Conservation (phyloP, 139 green algal genomes). For the Chlamydomonas sphaeroides region DNA sequence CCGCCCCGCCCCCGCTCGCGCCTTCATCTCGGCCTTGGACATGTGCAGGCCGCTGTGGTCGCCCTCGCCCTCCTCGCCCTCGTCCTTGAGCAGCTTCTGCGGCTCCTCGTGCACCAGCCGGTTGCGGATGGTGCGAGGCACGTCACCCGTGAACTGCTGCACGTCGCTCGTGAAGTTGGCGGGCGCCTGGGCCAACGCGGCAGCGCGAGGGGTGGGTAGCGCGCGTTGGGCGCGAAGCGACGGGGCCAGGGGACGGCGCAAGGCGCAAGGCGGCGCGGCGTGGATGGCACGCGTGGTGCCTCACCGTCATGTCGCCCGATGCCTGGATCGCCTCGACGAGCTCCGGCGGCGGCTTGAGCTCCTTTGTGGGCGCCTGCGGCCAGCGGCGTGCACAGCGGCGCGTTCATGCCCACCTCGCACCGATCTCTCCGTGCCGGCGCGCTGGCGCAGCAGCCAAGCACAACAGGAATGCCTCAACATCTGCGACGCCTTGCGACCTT, state of each 20-base stretch:
- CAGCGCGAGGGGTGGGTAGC: no score
- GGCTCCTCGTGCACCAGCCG: slow-evolving; percentile 35
- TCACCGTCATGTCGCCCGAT: slow-evolving; percentile 40
- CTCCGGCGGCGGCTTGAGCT: slow-evolving; percentile 45
- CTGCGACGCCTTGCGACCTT: no score
- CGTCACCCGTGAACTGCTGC: not conserved
- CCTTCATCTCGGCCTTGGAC: slow-evolving; percentile 26
- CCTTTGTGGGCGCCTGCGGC: not conserved
- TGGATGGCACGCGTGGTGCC: not conserved
- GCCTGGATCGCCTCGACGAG: slow-evolving; percentile 34
- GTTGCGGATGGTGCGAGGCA: slow-evolving; percentile 37
- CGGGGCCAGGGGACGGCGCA: no score
- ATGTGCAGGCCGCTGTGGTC: not conserved
- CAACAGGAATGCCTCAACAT: no score
- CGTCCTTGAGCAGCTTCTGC: not conserved
- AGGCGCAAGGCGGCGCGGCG: no score
- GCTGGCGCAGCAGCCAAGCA: not conserved
- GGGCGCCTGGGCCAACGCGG: slow-evolving; percentile 17
- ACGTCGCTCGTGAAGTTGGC: not conserved
- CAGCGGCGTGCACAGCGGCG: no score
- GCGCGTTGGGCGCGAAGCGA: no score
- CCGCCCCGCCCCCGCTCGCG: not conserved
- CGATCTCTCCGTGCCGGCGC: no score
- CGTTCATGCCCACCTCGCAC: no score
- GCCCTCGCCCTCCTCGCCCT: not conserved